Evolutionary conservation across 2,329 filamentous ascomycete species (phyloP).

Genomic region (Alternaria conjuncta): DNA sequence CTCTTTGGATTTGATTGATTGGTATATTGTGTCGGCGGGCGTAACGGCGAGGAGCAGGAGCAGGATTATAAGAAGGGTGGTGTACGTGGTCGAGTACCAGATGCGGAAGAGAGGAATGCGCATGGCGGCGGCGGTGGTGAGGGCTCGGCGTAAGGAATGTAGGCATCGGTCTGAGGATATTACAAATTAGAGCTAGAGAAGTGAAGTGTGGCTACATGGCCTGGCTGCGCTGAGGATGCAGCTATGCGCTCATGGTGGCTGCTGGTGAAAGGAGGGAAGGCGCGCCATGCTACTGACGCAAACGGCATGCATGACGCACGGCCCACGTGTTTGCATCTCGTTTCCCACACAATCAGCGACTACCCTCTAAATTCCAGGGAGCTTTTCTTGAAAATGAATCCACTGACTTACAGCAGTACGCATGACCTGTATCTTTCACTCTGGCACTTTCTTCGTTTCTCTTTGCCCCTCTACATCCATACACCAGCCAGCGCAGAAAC

Average conservation of each 20-base stretch:
- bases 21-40: constrained; percentile 78
- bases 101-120: constrained; percentile 72
- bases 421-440: background rate
- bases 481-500: background rate
- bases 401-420: background rate
- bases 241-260: constrained; percentile 16
- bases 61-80: constrained; percentile 75
- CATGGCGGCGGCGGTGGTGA: constrained; percentile 32
- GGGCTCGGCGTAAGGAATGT: constrained; percentile 9
- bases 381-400: background rate
- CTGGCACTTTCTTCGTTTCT: background rate
- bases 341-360: constrained; percentile 1
- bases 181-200: constrained; percentile 31
- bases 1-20: constrained; percentile 70
- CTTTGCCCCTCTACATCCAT: background rate
- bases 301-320: constrained; percentile 20
- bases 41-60: constrained; percentile 77
- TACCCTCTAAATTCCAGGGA: background rate
- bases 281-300: constrained; percentile 30
- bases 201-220: constrained; percentile 26
- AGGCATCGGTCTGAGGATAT: constrained; percentile 32
- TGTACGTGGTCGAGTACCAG: constrained; percentile 81
- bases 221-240: constrained; percentile 11
- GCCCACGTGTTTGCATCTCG: constrained; percentile 20
- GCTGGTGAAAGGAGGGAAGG: constrained; percentile 17